Conservation (phyloP, 73 alveolate species). For the Breviolum minutum region DNA sequence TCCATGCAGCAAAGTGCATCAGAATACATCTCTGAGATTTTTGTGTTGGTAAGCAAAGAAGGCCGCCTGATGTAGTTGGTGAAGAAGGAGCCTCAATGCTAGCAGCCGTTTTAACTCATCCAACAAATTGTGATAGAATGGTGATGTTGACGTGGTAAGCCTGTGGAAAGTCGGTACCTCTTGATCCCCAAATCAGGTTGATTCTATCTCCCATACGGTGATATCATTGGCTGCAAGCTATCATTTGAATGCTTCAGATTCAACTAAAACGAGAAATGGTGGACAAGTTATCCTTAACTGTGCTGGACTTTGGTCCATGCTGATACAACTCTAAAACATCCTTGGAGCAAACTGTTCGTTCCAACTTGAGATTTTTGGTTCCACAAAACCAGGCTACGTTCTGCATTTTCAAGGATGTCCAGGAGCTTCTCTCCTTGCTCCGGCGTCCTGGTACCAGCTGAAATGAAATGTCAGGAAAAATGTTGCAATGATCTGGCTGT, state of each 20-base stretch:
- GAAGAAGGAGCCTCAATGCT: constrained; percentile 35
- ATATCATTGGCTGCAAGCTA: no score
- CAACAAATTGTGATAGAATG: background rate
- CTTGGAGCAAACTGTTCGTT: no score
- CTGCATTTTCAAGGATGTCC: constrained; percentile 50
- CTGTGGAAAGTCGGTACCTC: no score
- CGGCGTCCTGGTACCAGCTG: constrained; percentile 38
- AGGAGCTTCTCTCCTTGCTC: constrained; percentile 94
- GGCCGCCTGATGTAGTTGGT: constrained; percentile 57
- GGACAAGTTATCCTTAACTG: no score
- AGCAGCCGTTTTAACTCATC: background rate
- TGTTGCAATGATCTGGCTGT: no score
- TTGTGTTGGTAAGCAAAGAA: background rate
- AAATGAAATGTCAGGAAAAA: background rate
- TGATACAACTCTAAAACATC: no score
- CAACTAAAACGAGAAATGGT: no score
- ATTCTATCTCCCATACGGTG: background rate
- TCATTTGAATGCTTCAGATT: no score
- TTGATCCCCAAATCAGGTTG: background rate
- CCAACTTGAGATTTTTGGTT: background rate
- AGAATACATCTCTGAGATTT: background rate
- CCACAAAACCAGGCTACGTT: constrained; percentile 17
- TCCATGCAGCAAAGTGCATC: background rate
- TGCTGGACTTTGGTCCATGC: no score
- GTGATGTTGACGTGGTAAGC: background rate